Conservation (phyloP, 2,329 filamentous ascomycete species). For the Claviceps monticola region DNA sequence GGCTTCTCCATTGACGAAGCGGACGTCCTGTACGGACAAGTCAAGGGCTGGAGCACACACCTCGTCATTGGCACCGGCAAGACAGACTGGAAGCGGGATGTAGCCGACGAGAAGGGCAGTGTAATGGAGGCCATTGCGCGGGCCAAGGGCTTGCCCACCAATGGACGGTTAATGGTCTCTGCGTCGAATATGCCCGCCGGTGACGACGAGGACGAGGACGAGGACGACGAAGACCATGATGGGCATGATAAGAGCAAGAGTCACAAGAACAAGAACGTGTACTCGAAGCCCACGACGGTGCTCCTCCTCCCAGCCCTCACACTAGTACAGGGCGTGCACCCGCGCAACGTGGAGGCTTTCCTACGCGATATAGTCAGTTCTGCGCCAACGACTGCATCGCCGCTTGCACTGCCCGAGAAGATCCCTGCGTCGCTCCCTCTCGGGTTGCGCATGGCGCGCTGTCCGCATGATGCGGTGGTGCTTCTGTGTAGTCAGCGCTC, state of each 20-base stretch:
- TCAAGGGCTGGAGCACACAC: constrained; percentile 83
- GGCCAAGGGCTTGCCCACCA: constrained; percentile 40
- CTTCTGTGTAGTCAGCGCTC: constrained; percentile 89
- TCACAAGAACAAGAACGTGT: constrained; percentile 13
- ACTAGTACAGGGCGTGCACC: constrained; percentile 71
- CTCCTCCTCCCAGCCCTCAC: constrained; percentile 77
- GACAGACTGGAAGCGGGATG: constrained; percentile 83
- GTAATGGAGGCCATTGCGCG: constrained; percentile 63
- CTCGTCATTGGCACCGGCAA: constrained; percentile 90
- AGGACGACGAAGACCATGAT: background rate
- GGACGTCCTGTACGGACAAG: constrained; percentile 69
- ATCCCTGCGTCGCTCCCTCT: constrained; percentile 8
- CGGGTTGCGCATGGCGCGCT: constrained; percentile 30
- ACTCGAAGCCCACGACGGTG: constrained; percentile 59
- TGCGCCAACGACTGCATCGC: constrained; percentile 59
- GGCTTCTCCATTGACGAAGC: constrained; percentile 59
- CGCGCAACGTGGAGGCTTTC: constrained; percentile 55
- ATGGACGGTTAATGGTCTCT: constrained; percentile 75
- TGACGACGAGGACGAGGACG: background rate
- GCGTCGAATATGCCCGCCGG: constrained; percentile 70
- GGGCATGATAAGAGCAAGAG: constrained; percentile 30
- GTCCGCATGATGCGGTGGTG: constrained; percentile 74
- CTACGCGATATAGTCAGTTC: constrained; percentile 56
- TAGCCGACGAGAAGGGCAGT: constrained; percentile 74
- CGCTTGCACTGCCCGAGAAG: constrained; percentile 25